Base-by-base conservation (phyloP, 805 yeast species). In the Cyberlindnera petersonii region DNA sequence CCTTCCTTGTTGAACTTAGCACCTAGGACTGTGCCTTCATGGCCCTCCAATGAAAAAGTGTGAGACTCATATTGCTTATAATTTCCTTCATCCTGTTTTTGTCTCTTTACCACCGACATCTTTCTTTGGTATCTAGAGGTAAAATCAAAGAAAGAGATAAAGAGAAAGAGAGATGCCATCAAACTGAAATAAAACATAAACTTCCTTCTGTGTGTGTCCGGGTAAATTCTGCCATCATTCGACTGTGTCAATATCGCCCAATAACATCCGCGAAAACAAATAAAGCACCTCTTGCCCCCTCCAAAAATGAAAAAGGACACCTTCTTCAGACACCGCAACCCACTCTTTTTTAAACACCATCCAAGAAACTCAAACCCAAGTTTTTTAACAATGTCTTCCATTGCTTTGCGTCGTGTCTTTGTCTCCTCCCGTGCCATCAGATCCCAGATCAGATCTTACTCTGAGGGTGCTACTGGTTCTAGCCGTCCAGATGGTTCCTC, bases 381-480 rank as follows among this genome's bases (percentile, higher is more conserved):
- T n/a, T 16, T 14, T 31, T 19, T 10, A 33, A 53, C 44, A 38
- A 47, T 61, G 47, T 52, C 58, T 16, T 43, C 55, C 16, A 19
- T 53, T 27, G 48, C 54, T 26, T 53, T 68, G 42, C 69, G 70
- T 58, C 68, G 71, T 58, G 65, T 65, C 39, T 39, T 61, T 40
- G 49, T 61, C 35, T 46, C 68, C 31, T 15, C 57, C 43, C 55
- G 53, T 32, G 40, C 57, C 26, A 16, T 35, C 26, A 37, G 43
- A 43, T 35, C 48, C 28, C 42, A 43, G 24, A 43, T 43, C 46
- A 59, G 70, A 55, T 35, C 51, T 37, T 60, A 63, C 55, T 48
- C 77, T 41, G 86, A 74, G 52, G 84, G 84, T 39, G 70, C 80
- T 50, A 70, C 80, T 35, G 84, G 84, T 47, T 64, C 79, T 29